These are phyloP conservation scores for Emergomyces orientalis DNA, from an alignment of 2,329 filamentous ascomycete species.

Conservation along the genomic window DNA sequence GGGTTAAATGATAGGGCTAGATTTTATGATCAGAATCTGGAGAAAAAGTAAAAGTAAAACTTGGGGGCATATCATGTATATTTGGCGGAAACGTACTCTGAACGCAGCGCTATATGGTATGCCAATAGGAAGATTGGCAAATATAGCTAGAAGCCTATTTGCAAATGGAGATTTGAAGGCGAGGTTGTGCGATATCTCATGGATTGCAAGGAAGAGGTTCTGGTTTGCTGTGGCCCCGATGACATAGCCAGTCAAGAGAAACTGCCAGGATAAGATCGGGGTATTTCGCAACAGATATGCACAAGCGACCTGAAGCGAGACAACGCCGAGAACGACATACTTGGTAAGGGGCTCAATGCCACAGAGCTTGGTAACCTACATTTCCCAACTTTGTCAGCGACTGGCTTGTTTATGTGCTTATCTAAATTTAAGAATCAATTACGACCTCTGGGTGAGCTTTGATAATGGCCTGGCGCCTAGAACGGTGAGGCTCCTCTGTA, in stretches of 20 bases:
- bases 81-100: constrained; percentile 49
- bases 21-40: neutral
- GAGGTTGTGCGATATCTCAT: constrained; percentile 97
- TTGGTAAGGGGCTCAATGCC: constrained; percentile 93
- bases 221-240: constrained; percentile 94
- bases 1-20: constrained; percentile 90
- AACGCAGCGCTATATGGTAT: constrained; percentile 95
- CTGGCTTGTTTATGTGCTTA: neutral
- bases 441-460: constrained; percentile 91
- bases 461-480: constrained; percentile 84
- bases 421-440: neutral
- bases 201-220: constrained; percentile 96
- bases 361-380: constrained; percentile 87
- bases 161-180: constrained; percentile 72
- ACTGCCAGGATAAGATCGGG: constrained; percentile 70
- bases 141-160: constrained; percentile 80
- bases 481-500: constrained; percentile 92
- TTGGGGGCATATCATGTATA: too few species aligned
- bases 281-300: constrained; percentile 69
- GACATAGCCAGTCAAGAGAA: constrained; percentile 80
- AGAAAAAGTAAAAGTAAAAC: neutral
- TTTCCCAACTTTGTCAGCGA: constrained; percentile 1
- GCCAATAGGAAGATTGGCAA: constrained; percentile 92
- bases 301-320: constrained; percentile 67
- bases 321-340: constrained; percentile 77